Conservation (phyloP, 768 basidiomycete species). For the Collybia sordida region DNA sequence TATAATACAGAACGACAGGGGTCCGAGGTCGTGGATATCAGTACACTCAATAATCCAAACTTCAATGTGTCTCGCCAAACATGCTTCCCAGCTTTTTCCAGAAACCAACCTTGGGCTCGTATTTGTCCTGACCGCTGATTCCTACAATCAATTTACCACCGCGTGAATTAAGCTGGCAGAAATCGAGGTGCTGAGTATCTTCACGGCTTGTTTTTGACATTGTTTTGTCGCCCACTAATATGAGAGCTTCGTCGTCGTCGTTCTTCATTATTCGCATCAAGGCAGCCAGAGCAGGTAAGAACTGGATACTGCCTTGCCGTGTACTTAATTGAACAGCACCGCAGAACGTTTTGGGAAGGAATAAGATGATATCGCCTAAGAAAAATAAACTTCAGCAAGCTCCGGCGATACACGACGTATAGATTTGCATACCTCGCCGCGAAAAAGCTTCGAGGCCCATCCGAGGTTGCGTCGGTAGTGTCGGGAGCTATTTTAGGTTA, state of each 20-base stretch:
- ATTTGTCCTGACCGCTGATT: constrained; percentile 39
- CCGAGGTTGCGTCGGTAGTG: constrained; percentile 28
- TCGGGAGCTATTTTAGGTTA: constrained; percentile 26
- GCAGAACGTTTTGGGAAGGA: constrained; percentile 25
- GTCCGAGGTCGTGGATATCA: too few species aligned
- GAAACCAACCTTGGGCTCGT: constrained; percentile 29
- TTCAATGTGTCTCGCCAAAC: too few species aligned
- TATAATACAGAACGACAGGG: too few species aligned
- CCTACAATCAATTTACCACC: constrained; percentile 43
- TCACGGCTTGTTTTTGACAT: not conserved
- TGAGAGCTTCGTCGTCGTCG: constrained; percentile 32
- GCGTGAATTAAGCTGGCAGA: constrained; percentile 36
- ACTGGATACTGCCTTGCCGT: constrained; percentile 20
- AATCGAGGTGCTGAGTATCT: constrained; percentile 28
- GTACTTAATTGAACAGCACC: constrained; percentile 28
- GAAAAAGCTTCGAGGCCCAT: constrained; percentile 36
- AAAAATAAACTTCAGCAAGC: not conserved
- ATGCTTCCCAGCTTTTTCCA: constrained; percentile 33
- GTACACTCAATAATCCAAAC: too few species aligned
- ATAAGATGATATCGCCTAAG: constrained; percentile 23
- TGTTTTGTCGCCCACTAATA: constrained; percentile 32
- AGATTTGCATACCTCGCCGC: constrained; percentile 27
- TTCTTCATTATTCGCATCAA: constrained; percentile 25
- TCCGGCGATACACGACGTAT: constrained; percentile 3
- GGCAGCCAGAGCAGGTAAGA: constrained; percentile 27